Percentiles rank a stretch among this genome's conserved stretches.
Evolutionary conservation across 805 yeast genomes (phyloP).

Genomic region (Gaillardinia entomophila): DNA sequence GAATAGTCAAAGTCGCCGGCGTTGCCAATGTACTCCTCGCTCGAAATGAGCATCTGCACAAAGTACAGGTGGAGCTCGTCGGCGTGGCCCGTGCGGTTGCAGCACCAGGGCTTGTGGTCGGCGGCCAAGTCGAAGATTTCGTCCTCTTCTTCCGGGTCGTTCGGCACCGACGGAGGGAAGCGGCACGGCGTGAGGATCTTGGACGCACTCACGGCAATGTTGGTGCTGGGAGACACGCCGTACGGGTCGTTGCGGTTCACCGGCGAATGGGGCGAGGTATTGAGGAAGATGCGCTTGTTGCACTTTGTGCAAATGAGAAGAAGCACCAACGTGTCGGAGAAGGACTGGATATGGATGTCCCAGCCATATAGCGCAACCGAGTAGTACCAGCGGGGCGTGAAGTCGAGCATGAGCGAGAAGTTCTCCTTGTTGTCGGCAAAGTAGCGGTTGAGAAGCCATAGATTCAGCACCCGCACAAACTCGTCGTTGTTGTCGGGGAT

Average conservation of each 20-base stretch:
- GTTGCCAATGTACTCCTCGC: constrained; percentile 18
- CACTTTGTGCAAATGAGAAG: constrained; percentile 32
- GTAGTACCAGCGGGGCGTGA: constrained; percentile 28
- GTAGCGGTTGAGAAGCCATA: constrained; percentile 25
- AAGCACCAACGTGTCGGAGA: constrained; percentile 18
- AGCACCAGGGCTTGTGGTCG: constrained; percentile 37
- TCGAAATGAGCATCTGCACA: constrained; percentile 13
- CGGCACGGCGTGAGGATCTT: constrained; percentile 25
- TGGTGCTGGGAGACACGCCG: not conserved
- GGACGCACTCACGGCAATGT: constrained; percentile 13
- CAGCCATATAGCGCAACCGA: constrained; percentile 33
- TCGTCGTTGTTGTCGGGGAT: not conserved
- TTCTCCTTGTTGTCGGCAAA: constrained; percentile 33
- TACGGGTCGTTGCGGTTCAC: not conserved
- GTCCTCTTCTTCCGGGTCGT: constrained; percentile 7
- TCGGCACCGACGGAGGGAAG: constrained; percentile 17
- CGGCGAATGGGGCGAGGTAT: constrained; percentile 5
- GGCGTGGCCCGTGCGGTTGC: constrained; percentile 10
- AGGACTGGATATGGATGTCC: constrained; percentile 27
- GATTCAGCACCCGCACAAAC: constrained; percentile 21
- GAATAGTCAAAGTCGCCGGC: constrained; percentile 17
- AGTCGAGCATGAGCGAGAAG: constrained; percentile 13
- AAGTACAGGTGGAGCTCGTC: constrained; percentile 15
- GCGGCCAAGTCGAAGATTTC: constrained; percentile 12
- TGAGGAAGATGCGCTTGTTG: constrained; percentile 27